Conservation (phyloP, 805 yeast genomes). For the Barnettozyma salicaria region DNA sequence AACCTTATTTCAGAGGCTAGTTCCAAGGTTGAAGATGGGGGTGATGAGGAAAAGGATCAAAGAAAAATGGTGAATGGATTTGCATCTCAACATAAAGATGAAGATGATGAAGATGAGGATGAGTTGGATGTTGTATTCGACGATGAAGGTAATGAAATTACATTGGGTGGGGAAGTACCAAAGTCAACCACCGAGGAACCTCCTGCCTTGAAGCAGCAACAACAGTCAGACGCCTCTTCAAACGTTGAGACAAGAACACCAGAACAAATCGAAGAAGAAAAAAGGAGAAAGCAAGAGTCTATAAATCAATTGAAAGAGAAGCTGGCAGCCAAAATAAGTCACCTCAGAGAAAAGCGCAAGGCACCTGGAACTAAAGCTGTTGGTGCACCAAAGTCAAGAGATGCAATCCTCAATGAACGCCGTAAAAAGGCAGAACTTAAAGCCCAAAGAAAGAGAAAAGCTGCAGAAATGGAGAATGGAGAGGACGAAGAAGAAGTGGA, state of each 20-base stretch:
- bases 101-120: slow-evolving; percentile 25
- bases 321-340: slow-evolving; percentile 65
- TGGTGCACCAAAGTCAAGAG: slow-evolving; percentile 84
- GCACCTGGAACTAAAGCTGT: slow-evolving; percentile 81
- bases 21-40: slow-evolving; percentile 18
- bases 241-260: slow-evolving; percentile 23
- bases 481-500: slow-evolving; percentile 39
- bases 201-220: no score
- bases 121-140: slow-evolving; percentile 49
- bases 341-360: slow-evolving; percentile 71
- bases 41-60: slow-evolving; percentile 23
- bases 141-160: slow-evolving; percentile 59
- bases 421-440: slow-evolving; percentile 35
- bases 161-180: slow-evolving; percentile 2
- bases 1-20: slow-evolving; percentile 13
- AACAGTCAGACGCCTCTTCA: no score
- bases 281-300: slow-evolving; percentile 44
- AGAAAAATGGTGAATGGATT: slow-evolving; percentile 11
- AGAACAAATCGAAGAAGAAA: slow-evolving; percentile 40
- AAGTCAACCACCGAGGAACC: slow-evolving; percentile 10
- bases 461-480: slow-evolving; percentile 32
- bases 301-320: slow-evolving; percentile 70
- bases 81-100: no score
- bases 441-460: slow-evolving; percentile 34
- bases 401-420: slow-evolving; percentile 67